phyloP scores from a whole-genome alignment of 768 basidiomycete species.

The Artomyces pyxidatus region DNA sequence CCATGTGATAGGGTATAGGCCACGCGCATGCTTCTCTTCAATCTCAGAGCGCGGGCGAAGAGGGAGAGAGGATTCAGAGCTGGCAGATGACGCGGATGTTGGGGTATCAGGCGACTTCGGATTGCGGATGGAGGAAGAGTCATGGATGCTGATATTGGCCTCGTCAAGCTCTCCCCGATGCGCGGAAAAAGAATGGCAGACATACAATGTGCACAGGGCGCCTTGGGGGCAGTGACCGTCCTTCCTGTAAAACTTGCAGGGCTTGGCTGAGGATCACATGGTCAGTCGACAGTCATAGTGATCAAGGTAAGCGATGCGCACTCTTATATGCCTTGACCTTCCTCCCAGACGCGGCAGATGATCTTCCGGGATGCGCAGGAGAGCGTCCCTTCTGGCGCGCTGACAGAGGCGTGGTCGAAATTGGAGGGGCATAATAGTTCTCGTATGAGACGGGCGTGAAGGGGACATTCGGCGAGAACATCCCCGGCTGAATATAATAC shows the following conservation, averaged over 20 bases:
- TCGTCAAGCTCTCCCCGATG: background rate
- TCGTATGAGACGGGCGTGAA: conserved; percentile 3
- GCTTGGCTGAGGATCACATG: conserved; percentile 9
- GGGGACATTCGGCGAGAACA: conserved; percentile 4
- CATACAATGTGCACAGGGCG: conserved; percentile 14
- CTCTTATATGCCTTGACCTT: conserved; percentile 14
- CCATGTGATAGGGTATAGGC: background rate
- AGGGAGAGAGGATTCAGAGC: background rate
- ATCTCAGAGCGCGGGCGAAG: background rate
- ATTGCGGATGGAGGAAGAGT: background rate
- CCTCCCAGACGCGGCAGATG: too few species aligned
- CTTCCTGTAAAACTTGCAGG: conserved; percentile 13
- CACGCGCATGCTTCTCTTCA: background rate
- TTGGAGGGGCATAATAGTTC: background rate
- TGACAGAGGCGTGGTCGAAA: background rate
- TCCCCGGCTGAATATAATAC: conserved; percentile 5
- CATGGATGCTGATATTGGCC: background rate
- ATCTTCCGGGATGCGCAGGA: conserved; percentile 1
- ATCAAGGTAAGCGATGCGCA: background rate
- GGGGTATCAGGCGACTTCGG: background rate
- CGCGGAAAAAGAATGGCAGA: background rate
- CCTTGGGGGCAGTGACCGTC: conserved; percentile 14
- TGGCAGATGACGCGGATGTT: background rate
- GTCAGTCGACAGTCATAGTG: background rate
- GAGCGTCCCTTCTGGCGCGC: conserved; percentile 3